A percentile compares a stretch with the other conserved stretches of the same genome.
phyloP scores from a whole-genome alignment of 495 filamentous ascomycete species.

The Parathielavia appendiculata region DNA sequence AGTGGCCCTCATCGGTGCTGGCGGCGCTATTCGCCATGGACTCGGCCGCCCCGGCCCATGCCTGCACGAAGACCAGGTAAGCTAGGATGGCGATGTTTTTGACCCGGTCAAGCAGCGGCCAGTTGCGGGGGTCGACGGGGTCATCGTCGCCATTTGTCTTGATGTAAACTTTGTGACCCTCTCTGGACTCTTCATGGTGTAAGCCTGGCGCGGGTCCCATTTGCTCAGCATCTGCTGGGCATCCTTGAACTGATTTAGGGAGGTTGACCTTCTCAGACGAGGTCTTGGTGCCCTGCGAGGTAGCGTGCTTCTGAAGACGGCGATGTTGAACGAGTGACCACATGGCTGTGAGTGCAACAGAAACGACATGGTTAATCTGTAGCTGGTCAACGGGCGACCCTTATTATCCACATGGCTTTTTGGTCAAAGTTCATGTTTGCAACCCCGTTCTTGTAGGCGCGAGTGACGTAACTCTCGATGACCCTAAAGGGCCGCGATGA shows the following conservation, averaged over 20 bases:
- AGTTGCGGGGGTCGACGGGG: constrained; percentile 31
- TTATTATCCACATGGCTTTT: no score
- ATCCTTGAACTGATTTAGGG: no score
- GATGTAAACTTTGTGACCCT: constrained; percentile 10
- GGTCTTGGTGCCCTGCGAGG: no score
- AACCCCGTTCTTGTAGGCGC: no score
- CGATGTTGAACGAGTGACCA: constrained; percentile 17
- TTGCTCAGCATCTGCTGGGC: neutral
- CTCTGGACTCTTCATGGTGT: neutral
- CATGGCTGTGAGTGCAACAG: constrained; percentile 1
- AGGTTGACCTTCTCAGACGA: no score
- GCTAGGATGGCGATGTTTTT: constrained; percentile 38
- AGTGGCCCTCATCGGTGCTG: constrained; percentile 28
- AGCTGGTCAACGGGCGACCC: no score
- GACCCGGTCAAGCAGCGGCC: constrained; percentile 25
- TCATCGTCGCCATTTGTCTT: constrained; percentile 11
- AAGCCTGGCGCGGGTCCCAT: neutral
- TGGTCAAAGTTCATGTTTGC: no score
- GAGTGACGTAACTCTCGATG: no score
- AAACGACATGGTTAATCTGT: neutral
- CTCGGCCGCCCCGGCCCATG: constrained; percentile 30
- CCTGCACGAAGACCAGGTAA: constrained; percentile 34
- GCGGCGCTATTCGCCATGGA: constrained; percentile 32
- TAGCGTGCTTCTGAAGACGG: constrained; percentile 10
- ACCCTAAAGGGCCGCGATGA: no score